Conservation (phyloP, 2,329 filamentous ascomycete genomes). For the Aureobasidium sp. region DNA sequence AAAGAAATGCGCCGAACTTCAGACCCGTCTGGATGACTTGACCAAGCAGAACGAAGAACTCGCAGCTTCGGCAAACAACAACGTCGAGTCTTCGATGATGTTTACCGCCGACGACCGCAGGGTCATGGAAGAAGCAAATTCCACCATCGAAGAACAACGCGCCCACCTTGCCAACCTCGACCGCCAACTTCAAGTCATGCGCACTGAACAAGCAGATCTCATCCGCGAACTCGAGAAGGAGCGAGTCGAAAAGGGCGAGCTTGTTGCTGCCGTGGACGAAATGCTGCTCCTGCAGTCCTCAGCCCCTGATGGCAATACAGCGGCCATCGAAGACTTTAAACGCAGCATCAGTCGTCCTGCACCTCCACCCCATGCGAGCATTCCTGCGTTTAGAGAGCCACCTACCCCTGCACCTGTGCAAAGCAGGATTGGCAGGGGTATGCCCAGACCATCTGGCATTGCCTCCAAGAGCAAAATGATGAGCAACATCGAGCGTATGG, state of each 20-base stretch:
- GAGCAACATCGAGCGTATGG: conserved; percentile 84
- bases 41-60: conserved; percentile 67
- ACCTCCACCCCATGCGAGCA: not conserved
- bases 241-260: conserved; percentile 72
- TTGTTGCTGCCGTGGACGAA: conserved; percentile 73
- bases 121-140: conserved; percentile 22
- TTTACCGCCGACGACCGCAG: conserved; percentile 15
- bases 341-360: conserved; percentile 48
- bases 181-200: conserved; percentile 58
- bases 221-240: conserved; percentile 61
- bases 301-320: conserved; percentile 29
- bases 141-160: conserved; percentile 53
- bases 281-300: conserved; percentile 60
- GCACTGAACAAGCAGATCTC: conserved; percentile 60
- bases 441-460: conserved; percentile 25
- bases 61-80: conserved; percentile 55
- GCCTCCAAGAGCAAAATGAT: conserved; percentile 61
- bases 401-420: conserved; percentile 40
- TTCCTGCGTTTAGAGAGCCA: conserved; percentile 50
- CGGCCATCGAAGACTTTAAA: conserved; percentile 41
- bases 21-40: conserved; percentile 60
- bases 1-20: conserved; percentile 74
- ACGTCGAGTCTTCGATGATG: conserved; percentile 29
- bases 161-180: conserved; percentile 68
- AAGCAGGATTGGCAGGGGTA: conserved; percentile 38